Percentiles rank a stretch among this genome's conserved stretches.
These are phyloP conservation scores for Xylariaceae sp. DNA, from an alignment of 2,329 filamentous ascomycete species.

Conservation along the genomic window DNA sequence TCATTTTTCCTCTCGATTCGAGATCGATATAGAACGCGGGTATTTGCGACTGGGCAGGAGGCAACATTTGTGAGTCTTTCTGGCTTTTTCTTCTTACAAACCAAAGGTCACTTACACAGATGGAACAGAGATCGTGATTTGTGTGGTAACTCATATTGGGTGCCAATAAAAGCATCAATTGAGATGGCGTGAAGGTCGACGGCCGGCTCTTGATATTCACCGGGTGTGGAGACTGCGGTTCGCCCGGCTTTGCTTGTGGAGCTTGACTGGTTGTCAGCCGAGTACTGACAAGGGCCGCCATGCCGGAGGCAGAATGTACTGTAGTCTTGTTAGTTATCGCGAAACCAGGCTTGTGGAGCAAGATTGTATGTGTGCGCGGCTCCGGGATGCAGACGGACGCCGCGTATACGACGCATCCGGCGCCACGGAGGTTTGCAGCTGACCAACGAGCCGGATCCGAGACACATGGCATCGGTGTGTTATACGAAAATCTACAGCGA, in stretches of 20 bases:
- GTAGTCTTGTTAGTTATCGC: constrained; percentile 15
- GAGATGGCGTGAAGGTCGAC: constrained; percentile 22
- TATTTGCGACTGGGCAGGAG: constrained; percentile 36
- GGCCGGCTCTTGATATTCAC: constrained; percentile 23
- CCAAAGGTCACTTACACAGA: constrained; percentile 31
- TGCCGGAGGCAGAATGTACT: constrained; percentile 46
- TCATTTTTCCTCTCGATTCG: constrained; percentile 37
- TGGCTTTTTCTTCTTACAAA: neutral
- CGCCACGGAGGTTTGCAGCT: too few relatives aligned
- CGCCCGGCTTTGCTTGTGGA: constrained; percentile 17
- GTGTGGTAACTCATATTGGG: constrained; percentile 32
- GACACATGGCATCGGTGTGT: too few relatives aligned
- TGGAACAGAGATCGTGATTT: constrained; percentile 37
- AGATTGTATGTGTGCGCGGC: too few relatives aligned
- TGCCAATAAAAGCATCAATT: constrained; percentile 29
- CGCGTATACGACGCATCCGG: too few relatives aligned
- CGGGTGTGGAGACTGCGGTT: constrained; percentile 20
- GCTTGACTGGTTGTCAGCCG: constrained; percentile 26
- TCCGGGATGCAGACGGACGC: too few relatives aligned
- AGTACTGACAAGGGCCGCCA: constrained; percentile 41
- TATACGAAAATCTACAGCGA: too few relatives aligned
- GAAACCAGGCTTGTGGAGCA: neutral
- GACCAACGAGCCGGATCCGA: too few relatives aligned
- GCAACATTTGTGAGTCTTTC: constrained; percentile 1
- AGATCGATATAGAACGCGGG: constrained; percentile 40